Base-by-base conservation (phyloP, 73 alveolate genomes). In the Loxodes magnus region DNA sequence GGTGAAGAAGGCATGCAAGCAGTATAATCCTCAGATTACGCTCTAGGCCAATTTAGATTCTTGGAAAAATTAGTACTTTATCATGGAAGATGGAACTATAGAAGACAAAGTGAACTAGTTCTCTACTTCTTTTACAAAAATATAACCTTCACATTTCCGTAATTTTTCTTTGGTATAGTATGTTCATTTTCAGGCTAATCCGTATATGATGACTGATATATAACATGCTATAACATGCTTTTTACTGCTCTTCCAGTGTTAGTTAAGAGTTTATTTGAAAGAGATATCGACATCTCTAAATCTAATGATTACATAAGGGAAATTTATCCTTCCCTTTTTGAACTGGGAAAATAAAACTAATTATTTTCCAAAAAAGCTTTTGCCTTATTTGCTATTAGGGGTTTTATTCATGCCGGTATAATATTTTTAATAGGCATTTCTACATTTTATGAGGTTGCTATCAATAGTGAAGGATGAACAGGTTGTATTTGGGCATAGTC, bases 1-100 rank as follows among this genome's bases (percentile, higher is more conserved):
- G 99, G 99, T 4, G 85, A 83, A 67, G 99, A 93, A 51, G 99
- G 99, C 30, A 83, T 15, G 53, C 88, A 90, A 71, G 97, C 98
- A 1, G 93, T 86, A 14, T 58, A 87, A 31, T 88, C 95, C 7
- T 43, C 87, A 29, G 98, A 90, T 64, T 90, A 82, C 54, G 92
- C 94, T 7, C 79, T 90, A 36, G 90, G 96, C 5, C 87, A 90
- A 84, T 89, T 36, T 52, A 86, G 51, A 51, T 74, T 12, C 64
- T 80, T 67, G 79, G 75, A 61, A 60, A 63, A 29, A 71, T 52
- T 71, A 78, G 67, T 77, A 67, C 37, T 41, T 12, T 84, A 78
- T 33, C 98, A 88, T 65, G 98, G 98, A 0, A 17, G 64, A 31
- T 41, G 43, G 63, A 81, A 82, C 55, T 64, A 69, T 38, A 69